Evolutionary conservation across 768 basidiomycete species (phyloP), one percentile per base, ranked within the genome.

Genomic region (Collybia nuda): DNA sequence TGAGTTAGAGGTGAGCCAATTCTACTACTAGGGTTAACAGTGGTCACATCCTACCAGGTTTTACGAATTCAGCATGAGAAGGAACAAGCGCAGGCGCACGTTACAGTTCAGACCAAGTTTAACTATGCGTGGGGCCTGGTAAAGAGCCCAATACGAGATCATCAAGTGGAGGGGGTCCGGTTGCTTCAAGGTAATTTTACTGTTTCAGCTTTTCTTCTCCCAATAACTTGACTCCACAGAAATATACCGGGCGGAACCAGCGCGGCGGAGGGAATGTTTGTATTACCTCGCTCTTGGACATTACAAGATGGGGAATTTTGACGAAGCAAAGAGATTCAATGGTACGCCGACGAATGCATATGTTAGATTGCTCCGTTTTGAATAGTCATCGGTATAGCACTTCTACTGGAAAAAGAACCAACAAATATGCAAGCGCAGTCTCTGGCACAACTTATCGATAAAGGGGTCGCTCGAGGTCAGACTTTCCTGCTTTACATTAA

Each of bases 61-160:
- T 74, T 98, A 38, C 76, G 86, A 51, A 61, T 79, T 50, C 95
- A 98, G 63, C 95, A 96, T 70, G 82, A 92, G 77, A 93, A 86
- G 67, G 96, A 99, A 66, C 74, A 84, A 17, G 75, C 80, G 0
- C 86, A 93, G 56, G 79, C 83, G 44, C 93, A 96, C 67, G 80
- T 97, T 51, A 93, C 92, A 8, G 81, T 87, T 6, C 97, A 99
- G 72, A 96, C 94, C 36, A 95, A 93, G 67, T 99, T 99, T 76
- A 98, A 98, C 73, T 95, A 88, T 68, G 84, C 92, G 36, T 97
- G 96, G 96, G 96, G 96, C 2, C 76, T 96, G 26, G 91, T 98
- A 46, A 98, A 98, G 76, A 92, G 90, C 60, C 90, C 89, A 11
- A 68, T 82, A 58, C 79, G 82, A 37, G 86, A 90, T 24, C 81